These are phyloP conservation scores for Aplosporella prunicola DNA, from an alignment of 2,329 filamentous ascomycete genomes.

Conservation along the genomic window DNA sequence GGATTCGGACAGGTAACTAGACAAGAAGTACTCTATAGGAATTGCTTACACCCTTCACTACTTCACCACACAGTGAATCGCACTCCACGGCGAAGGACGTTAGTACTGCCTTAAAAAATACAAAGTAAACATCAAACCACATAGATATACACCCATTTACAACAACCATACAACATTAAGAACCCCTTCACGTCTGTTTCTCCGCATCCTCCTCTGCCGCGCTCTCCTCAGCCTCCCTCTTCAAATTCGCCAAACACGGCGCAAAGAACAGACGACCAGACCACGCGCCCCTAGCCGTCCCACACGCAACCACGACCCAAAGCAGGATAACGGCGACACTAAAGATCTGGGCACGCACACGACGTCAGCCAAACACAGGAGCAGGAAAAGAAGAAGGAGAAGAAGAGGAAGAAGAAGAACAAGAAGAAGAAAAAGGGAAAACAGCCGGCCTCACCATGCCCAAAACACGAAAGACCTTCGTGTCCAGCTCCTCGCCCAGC, in stretches of 20 bases:
- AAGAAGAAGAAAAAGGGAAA: slow-evolving; percentile 2
- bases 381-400: background rate
- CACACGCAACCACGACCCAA: slow-evolving; percentile 41
- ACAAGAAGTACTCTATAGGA: too few relatives aligned
- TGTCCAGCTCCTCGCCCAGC: slow-evolving; percentile 40
- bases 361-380: too few relatives aligned
- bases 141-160: background rate
- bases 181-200: slow-evolving; percentile 1
- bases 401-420: background rate
- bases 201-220: slow-evolving; percentile 1
- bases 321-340: slow-evolving; percentile 38
- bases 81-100: too few relatives aligned
- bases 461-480: slow-evolving; percentile 41
- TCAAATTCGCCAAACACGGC: slow-evolving; percentile 33
- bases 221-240: slow-evolving; percentile 7
- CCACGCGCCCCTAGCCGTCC: slow-evolving; percentile 36
- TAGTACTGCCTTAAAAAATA: too few relatives aligned
- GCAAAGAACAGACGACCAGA: slow-evolving; percentile 41
- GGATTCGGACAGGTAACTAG: too few relatives aligned
- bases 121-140: too few relatives aligned
- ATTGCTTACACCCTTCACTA: too few relatives aligned
- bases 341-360: slow-evolving; percentile 40
- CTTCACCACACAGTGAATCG: too few relatives aligned
- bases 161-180: background rate
- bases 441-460: slow-evolving; percentile 32